Base-by-base conservation (phyloP, 2,329 filamentous ascomycete genomes). In the Fonsecaea pugnacius region DNA sequence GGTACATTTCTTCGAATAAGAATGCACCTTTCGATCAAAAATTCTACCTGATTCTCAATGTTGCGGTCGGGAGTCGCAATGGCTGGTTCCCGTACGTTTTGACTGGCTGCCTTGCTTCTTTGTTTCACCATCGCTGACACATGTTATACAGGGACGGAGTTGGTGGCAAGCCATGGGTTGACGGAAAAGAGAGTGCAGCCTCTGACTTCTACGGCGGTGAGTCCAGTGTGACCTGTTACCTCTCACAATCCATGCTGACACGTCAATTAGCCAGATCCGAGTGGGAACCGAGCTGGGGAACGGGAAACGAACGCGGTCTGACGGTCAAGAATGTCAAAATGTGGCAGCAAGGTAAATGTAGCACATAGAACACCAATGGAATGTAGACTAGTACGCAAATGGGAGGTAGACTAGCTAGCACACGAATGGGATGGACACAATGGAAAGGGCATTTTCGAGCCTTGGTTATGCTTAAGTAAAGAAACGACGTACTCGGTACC, bases 21-120 rank as follows among this genome's bases (percentile, higher is more conserved):
- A 82, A 80, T 64, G 79, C 82, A 2, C 83, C 83, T 0, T 85
- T 85, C 70, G 82, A 85, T 70, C 78, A 83, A 69, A 70, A 75
- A 1, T 84, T 85, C 68, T 83, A 81, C 66, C 74, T 85, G 16
- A 80, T 84, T 38, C 71, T 84, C 30, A 83, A 83, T 67, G 81
- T 84, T 1, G 82, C 82, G 0, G 80, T 84, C 38, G 83, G 83
- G 1, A 73, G 76, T 48, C 79, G 73, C 6, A 83, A 81, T 61
- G 82, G 82, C n/a, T 84, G 78, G 75, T 84, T 84, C 70, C 1
- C 12, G 54, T 57, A 57, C 54, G 54, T 57, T 35, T 35, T 35
- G 33, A 35, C 33, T 35, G 54, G 54, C 54, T 32, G 54, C 38
- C 36, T 57, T 57, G 33, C 36, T 43, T 48, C 54, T 57, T 35